Evolutionary conservation across 2,329 filamentous ascomycete species (phyloP).

Genomic region (Ceratocystis albifundus): DNA sequence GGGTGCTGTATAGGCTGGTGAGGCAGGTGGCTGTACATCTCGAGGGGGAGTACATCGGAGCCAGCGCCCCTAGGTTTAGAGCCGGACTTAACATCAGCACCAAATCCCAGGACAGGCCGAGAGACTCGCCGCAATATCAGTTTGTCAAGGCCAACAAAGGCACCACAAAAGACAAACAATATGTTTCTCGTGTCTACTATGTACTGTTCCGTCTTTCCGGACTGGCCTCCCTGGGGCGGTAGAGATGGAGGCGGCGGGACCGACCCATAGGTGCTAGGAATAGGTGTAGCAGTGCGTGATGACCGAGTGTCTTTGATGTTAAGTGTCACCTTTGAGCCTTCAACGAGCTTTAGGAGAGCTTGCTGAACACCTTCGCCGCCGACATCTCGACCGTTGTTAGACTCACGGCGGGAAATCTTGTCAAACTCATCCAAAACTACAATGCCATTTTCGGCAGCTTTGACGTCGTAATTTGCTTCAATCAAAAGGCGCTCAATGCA

Average conservation of each 20-base stretch:
- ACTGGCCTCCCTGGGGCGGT: conserved; percentile 36
- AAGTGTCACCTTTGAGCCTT: conserved; percentile 86
- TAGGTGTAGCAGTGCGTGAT: conserved; percentile 41
- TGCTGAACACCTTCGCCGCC: conserved; percentile 95
- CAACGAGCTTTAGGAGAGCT: conserved; percentile 86
- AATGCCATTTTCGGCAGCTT: conserved; percentile 77
- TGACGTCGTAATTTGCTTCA: conserved; percentile 79
- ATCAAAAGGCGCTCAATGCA: conserved; percentile 85
- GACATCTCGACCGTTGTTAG: conserved; percentile 82
- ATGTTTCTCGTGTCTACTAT: conserved; percentile 91
- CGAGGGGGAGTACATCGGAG: conserved; percentile 50
- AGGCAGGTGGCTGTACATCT: conserved; percentile 46
- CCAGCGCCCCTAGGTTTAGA: conserved; percentile 34
- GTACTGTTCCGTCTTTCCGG: conserved; percentile 49
- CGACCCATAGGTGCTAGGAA: conserved; percentile 43
- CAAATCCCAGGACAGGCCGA: conserved; percentile 79
- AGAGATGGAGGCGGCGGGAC: conserved; percentile 33
- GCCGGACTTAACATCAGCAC: conserved; percentile 60
- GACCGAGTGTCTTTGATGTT: conserved; percentile 71
- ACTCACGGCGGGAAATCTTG: conserved; percentile 84
- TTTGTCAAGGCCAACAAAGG: conserved; percentile 87
- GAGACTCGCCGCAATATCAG: conserved; percentile 76
- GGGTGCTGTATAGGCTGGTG: conserved; percentile 36
- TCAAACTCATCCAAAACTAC: conserved; percentile 95
- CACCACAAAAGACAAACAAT: conserved; percentile 90